A percentile compares a stretch with the other conserved stretches of the same genome.
These are phyloP conservation scores for Talaromyces atroroseus DNA, from an alignment of 2,329 filamentous ascomycete species.

Conservation along the genomic window DNA sequence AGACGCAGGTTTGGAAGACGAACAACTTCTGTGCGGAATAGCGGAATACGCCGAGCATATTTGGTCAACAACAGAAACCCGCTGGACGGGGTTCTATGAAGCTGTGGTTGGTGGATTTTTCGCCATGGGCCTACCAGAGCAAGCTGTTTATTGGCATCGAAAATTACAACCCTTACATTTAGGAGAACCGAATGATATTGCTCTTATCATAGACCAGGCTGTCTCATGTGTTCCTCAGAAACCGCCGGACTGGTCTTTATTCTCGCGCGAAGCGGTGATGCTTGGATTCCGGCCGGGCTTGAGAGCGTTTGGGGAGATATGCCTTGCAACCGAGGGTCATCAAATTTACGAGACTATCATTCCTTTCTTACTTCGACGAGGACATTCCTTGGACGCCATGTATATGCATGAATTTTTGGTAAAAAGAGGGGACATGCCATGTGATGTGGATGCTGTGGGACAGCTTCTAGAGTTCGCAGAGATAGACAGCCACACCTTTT, in stretches of 20 bases:
- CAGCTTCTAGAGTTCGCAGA: slow-evolving; percentile 37
- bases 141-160: slow-evolving; percentile 34
- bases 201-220: slow-evolving; percentile 25
- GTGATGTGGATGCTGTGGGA: slow-evolving; percentile 30
- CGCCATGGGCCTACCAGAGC: slow-evolving; percentile 22
- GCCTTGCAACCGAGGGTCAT: slow-evolving; percentile 31
- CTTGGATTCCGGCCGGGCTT: slow-evolving; percentile 21
- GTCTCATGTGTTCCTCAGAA: slow-evolving; percentile 20
- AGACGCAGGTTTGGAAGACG: slow-evolving; percentile 29
- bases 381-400: slow-evolving; percentile 35
- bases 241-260: slow-evolving; percentile 16
- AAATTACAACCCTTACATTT: slow-evolving; percentile 32
- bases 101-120: slow-evolving; percentile 34
- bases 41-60: slow-evolving; percentile 36
- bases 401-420: slow-evolving; percentile 45
- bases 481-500: slow-evolving; percentile 24
- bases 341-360: slow-evolving; percentile 43
- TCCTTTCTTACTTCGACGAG: slow-evolving; percentile 32
- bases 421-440: slow-evolving; percentile 38
- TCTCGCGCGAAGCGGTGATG: slow-evolving; percentile 10
- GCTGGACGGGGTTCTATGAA: slow-evolving; percentile 33
- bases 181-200: slow-evolving; percentile 24
- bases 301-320: slow-evolving; percentile 38
- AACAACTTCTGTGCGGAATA: slow-evolving; percentile 29
- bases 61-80: slow-evolving; percentile 32